Conservation (phyloP, 257 asterid species). For the Catharanthus roseus region DNA sequence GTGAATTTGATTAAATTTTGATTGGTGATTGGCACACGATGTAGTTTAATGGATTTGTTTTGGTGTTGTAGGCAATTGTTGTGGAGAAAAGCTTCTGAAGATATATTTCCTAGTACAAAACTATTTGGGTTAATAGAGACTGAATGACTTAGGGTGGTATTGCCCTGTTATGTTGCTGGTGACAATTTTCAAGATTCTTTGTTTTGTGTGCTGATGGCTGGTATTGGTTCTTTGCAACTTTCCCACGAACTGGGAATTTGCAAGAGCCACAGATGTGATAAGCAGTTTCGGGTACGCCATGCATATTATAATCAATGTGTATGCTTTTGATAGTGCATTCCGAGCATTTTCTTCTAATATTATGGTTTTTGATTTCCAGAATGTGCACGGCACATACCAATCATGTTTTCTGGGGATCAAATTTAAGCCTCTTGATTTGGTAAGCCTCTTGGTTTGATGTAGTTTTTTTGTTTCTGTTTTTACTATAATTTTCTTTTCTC, state of each 20-base stretch:
- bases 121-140: neutral
- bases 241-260: constrained; percentile 53
- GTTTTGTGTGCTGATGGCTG: constrained; percentile 45
- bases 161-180: constrained; percentile 17
- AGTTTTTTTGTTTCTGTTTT: constrained; percentile 5
- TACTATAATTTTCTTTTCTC: neutral
- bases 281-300: constrained; percentile 25
- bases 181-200: neutral
- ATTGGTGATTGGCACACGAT: neutral
- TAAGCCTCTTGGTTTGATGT: constrained; percentile 24
- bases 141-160: neutral
- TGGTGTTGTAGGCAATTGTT: constrained; percentile 2
- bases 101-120: constrained; percentile 5
- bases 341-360: too few relatives aligned
- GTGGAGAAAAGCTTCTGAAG: constrained; percentile 11
- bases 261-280: constrained; percentile 49
- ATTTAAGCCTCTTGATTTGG: constrained; percentile 46
- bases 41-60: neutral
- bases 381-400: constrained; percentile 31
- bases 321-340: neutral
- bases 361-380: constrained; percentile 34
- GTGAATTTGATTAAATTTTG: neutral
- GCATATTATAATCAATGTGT: neutral
- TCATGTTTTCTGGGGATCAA: constrained; percentile 30
- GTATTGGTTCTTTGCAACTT: constrained; percentile 63